phyloP scores from a whole-genome alignment of 805 yeast genomes.

The Yarrowia hollandica region DNA sequence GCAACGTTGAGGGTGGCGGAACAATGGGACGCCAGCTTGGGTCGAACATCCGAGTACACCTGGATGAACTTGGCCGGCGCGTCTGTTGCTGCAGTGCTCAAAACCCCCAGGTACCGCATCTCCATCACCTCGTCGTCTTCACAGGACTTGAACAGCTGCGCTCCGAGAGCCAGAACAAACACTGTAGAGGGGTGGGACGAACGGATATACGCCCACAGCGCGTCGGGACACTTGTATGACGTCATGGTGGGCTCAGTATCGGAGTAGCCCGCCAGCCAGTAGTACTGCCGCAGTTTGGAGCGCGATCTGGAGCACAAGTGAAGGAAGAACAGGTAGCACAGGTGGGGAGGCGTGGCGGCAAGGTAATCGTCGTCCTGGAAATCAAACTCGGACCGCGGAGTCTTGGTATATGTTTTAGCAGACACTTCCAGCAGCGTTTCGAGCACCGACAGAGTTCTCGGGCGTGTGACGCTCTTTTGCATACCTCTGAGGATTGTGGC shows the following conservation, averaged over 20 bases:
- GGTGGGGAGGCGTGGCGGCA: slow-evolving; percentile 31
- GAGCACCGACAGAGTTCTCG: slow-evolving; percentile 33
- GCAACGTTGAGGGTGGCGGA: slow-evolving; percentile 20
- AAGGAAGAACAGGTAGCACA: slow-evolving; percentile 36
- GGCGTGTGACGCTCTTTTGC: slow-evolving; percentile 34
- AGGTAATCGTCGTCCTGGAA: slow-evolving; percentile 18
- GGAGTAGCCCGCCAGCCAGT: slow-evolving; percentile 38
- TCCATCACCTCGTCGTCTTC: slow-evolving; percentile 34
- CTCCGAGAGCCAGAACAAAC: slow-evolving; percentile 35
- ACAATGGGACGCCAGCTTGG: slow-evolving; percentile 23
- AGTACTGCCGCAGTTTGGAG: slow-evolving; percentile 34
- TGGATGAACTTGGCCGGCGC: slow-evolving; percentile 6
- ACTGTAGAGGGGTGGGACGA: slow-evolving; percentile 33
- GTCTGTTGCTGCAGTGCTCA: slow-evolving; percentile 30
- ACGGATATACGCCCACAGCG: slow-evolving; percentile 33
- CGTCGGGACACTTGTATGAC: slow-evolving; percentile 32
- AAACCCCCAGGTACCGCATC: slow-evolving; percentile 33
- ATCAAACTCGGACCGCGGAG: background rate
- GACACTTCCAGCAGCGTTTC: slow-evolving; percentile 36
- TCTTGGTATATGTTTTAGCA: slow-evolving; percentile 33
- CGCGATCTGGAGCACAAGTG: slow-evolving; percentile 36
- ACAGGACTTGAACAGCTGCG: slow-evolving; percentile 33
- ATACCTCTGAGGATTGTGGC: slow-evolving; percentile 36
- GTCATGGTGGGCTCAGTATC: slow-evolving; percentile 31
- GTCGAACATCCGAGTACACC: slow-evolving; percentile 21